Evolutionary conservation across 2,329 filamentous ascomycete genomes (phyloP), one percentile per base, ranked within the genome.

Genomic region (Canariomyces notabilis): DNA sequence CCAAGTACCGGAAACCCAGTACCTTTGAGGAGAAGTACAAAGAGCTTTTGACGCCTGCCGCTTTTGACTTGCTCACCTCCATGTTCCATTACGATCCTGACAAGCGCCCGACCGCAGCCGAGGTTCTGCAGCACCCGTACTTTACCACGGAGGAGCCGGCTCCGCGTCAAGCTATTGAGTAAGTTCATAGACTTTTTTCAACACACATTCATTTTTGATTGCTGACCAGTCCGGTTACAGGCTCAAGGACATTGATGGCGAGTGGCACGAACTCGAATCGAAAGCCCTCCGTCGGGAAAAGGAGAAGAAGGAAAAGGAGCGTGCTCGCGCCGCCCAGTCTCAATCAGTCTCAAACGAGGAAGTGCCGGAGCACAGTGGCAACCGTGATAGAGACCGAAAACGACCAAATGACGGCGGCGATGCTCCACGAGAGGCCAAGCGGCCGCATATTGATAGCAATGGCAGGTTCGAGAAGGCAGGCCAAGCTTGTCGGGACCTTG

Each of bases 211-310:
- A 12, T 3, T 11, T 31, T 15, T 5, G 6, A 11, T 22, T 51
- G 35, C 64, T 71, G 60, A 72, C 61, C 8, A 55, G 20, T 9
- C 16, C 37, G 44, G 15, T 15, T 16, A 48, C 52, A 87, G 86
- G 60, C 77, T 98, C 40, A 82, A 84, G 49, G 73, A 83, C 39
- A 76, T 98, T 22, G 81, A 93, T 58, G 93, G 93, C 18, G 93
- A 98, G 59, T 98, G 93, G 93, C 93, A 98, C 63, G 93, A 98
- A 64, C 95, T 97, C 60, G 93, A 98, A 69, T 95, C 89, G 46
- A 98, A 98, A 69, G 90, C 89, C 14, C 74, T 95, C 20, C 78
- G 93, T 23, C 93, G 93, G 57, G 90, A 96, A 65, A 91, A 89
- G 57, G 88, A 93, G 64, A 79, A 80, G 44, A 74, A 73, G 50